Evolutionary conservation across 2,329 filamentous ascomycete genomes (phyloP).

Genomic region (Microsporum ferrugineum): DNA sequence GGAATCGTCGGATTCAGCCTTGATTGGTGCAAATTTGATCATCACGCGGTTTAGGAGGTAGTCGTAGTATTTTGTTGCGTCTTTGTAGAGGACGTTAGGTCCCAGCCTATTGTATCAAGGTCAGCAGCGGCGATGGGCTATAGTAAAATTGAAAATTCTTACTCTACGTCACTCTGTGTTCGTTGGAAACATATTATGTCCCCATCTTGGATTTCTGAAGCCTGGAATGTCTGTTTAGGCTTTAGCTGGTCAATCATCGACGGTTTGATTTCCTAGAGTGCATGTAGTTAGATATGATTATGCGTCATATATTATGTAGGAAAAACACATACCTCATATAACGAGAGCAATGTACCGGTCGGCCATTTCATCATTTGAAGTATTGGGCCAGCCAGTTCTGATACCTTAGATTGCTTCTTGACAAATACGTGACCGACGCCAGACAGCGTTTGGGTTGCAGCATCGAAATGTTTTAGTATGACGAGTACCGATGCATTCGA

Average conservation of each 20-base stretch:
- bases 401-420: conserved; percentile 73
- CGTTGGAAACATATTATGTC: conserved; percentile 94
- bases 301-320: not conserved
- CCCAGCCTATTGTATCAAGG: conserved; percentile 19
- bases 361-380: conserved; percentile 77
- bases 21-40: conserved; percentile 62
- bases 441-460: conserved; percentile 58
- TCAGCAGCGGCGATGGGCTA: not conserved
- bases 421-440: conserved; percentile 81
- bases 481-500: conserved; percentile 56
- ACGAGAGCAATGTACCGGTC: conserved; percentile 55
- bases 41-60: conserved; percentile 75
- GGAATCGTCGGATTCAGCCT: conserved; percentile 41
- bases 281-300: conserved; percentile 14
- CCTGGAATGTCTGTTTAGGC: conserved; percentile 73
- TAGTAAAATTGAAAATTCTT: conserved; percentile 4
- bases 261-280: conserved; percentile 72
- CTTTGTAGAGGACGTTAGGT: conserved; percentile 42
- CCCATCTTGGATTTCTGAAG: conserved; percentile 90
- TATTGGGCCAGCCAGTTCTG: conserved; percentile 69
- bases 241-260: conserved; percentile 95
- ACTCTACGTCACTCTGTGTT: conserved; percentile 36
- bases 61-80: conserved; percentile 83
- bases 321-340: conserved; percentile 57
- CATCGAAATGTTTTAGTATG: conserved; percentile 87